phyloP scores from a whole-genome alignment of 495 filamentous ascomycete species.

The Penicillium subrubescens region DNA sequence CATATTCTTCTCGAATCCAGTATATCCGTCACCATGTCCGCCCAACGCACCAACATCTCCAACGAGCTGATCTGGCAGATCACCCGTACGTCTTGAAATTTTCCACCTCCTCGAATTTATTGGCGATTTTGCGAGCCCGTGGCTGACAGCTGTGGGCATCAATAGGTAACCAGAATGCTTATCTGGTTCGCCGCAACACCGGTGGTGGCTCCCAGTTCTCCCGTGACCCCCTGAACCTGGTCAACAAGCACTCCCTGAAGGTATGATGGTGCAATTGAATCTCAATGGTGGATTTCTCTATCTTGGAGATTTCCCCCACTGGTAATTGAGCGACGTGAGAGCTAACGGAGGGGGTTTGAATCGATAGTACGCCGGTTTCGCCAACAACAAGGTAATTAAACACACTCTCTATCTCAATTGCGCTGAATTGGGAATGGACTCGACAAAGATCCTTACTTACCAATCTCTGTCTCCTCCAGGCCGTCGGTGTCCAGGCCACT shows the following conservation, averaged over 20 bases:
- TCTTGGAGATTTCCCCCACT: too few species aligned
- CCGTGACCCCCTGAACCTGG: slow-evolving; percentile 86
- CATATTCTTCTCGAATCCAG: slow-evolving; percentile 22
- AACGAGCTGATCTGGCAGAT: slow-evolving; percentile 90
- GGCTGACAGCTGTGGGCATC: slow-evolving; percentile 27
- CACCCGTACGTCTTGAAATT: slow-evolving; percentile 66
- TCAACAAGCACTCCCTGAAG: slow-evolving; percentile 90
- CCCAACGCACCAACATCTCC: slow-evolving; percentile 65
- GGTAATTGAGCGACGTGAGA: not conserved
- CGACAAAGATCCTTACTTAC: slow-evolving; percentile 11
- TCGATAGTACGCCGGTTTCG: slow-evolving; percentile 78
- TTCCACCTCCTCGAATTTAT: not conserved
- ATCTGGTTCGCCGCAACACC: slow-evolving; percentile 83
- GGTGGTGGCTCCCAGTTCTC: slow-evolving; percentile 84
- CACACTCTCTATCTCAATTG: not conserved
- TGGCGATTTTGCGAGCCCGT: slow-evolving; percentile 1
- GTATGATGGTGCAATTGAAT: slow-evolving; percentile 43
- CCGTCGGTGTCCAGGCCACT: slow-evolving; percentile 70
- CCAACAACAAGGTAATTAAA: slow-evolving; percentile 83
- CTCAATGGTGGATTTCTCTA: not conserved
- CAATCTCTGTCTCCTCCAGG: slow-evolving; percentile 51
- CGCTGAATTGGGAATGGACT: not conserved
- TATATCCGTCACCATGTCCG: slow-evolving; percentile 45
- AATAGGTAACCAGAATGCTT: slow-evolving; percentile 77
- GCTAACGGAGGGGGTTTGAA: slow-evolving; percentile 4